These are phyloP conservation scores for Metarhizium brunneum DNA, from an alignment of 2,329 filamentous ascomycete species.

Conservation along the genomic window DNA sequence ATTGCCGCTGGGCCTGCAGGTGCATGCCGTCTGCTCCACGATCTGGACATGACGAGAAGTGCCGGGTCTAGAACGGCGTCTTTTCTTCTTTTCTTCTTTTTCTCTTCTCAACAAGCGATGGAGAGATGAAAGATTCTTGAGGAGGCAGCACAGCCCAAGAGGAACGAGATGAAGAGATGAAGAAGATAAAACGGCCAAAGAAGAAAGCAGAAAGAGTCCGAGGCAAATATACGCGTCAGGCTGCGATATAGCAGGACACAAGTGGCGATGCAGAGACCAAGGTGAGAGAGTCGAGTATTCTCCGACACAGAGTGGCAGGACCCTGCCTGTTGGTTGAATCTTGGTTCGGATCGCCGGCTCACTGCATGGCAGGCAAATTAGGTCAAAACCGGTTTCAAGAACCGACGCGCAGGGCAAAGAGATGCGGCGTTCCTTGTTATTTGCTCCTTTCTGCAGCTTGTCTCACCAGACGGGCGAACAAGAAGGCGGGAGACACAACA, in stretches of 20 bases:
- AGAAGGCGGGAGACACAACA: neutral
- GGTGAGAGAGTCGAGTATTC: no score
- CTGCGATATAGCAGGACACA: neutral
- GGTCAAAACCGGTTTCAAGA: constrained; percentile 1
- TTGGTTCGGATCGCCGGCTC: neutral
- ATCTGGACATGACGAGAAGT: neutral
- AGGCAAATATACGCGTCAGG: neutral
- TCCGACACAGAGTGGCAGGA: no score
- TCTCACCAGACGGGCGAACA: neutral
- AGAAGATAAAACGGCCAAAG: neutral
- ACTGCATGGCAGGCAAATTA: neutral
- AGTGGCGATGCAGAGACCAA: neutral
- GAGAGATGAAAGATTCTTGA: neutral
- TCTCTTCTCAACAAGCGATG: neutral
- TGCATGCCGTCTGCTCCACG: constrained; percentile 2
- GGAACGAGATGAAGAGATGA: neutral
- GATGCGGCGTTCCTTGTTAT: neutral
- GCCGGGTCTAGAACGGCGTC: neutral
- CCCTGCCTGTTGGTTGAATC: neutral
- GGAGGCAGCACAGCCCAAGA: neutral
- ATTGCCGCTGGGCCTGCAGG: neutral
- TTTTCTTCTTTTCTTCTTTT: neutral
- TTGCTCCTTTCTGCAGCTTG: neutral
- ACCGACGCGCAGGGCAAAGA: neutral
- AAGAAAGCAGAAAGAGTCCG: neutral